Evolutionary conservation across 2,329 filamentous ascomycete genomes (phyloP), one percentile per base, ranked within the genome.

Genomic region (Pyrenophora graminea): DNA sequence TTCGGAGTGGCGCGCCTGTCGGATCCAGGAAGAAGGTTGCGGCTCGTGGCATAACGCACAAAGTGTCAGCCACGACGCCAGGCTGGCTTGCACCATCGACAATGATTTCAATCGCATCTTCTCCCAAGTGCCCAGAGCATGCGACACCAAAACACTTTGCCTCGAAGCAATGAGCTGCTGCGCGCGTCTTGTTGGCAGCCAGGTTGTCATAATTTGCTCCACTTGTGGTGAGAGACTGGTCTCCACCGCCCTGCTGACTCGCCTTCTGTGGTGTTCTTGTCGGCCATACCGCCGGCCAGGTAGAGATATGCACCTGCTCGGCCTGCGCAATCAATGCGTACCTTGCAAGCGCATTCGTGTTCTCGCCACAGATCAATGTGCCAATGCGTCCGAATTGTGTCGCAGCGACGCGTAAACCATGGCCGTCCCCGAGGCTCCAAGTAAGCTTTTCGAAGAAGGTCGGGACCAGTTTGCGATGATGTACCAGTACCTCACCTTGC

Each of bases 361-460:
- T 84, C 63, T 84, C 82, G 2, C 81, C 81, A 55, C 81, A 84
- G 13, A 84, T 82, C 45, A 83, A 61, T 3, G 66, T 71, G 1
- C 80, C 80, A 8, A 83, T 74, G 45, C 74, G 78, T 1, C 79
- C 80, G 39, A 74, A 73, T 0, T 55, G 49, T 0, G 78, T 80
- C 0, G 81, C 71, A 0, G 76, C 75, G 0, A 83, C 75, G 1
- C 66, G 68, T 3, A 84, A 57, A 0, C 81, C 81, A 23, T 76
- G 48, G 0, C 81, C 81, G 57, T 84, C 81, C 0, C 81, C 81
- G 2, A 76, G 75, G 0, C 72, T 71, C 81, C 81, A 84, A 0
- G 76, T 80, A 18, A 84, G 56, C 55, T 83, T 83, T 66, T 84
- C 82, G 51, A 78, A 83, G 61, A 82, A 84, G 0, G 81, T 84